Conservation (phyloP, 2,329 filamentous ascomycete species). For the Hymenoscyphus linearis region DNA sequence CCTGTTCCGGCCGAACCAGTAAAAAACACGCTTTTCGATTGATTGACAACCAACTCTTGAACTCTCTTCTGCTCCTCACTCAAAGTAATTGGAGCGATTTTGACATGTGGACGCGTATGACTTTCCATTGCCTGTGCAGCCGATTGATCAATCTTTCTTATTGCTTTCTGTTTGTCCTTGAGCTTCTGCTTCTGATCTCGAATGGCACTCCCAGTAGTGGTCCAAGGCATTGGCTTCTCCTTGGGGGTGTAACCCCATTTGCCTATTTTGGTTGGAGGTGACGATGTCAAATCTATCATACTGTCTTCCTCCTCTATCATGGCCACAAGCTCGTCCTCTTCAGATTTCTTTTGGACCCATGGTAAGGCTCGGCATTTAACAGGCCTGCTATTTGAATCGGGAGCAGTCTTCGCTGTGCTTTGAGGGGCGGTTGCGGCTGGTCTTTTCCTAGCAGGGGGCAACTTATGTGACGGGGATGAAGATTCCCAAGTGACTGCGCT, state of each 20-base stretch:
- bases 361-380: slow-evolving; percentile 35
- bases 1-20: slow-evolving; percentile 95
- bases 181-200: slow-evolving; percentile 76
- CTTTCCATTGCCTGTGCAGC: slow-evolving; percentile 40
- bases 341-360: slow-evolving; percentile 28
- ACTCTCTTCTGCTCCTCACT: slow-evolving; percentile 85
- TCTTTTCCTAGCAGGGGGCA: slow-evolving; percentile 24
- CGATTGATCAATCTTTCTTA: slow-evolving; percentile 37
- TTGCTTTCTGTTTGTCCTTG: slow-evolving; percentile 54
- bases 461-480: slow-evolving; percentile 42
- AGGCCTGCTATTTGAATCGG: slow-evolving; percentile 26
- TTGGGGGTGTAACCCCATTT: slow-evolving; percentile 24
- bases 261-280: slow-evolving; percentile 15
- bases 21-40: slow-evolving; percentile 89
- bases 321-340: slow-evolving; percentile 27
- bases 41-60: slow-evolving; percentile 72
- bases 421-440: not conserved
- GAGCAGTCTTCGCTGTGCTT: not conserved
- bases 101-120: slow-evolving; percentile 38
- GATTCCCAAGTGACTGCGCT: slow-evolving; percentile 36
- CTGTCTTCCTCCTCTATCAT: slow-evolving; percentile 19
- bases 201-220: slow-evolving; percentile 66
- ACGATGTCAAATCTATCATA: slow-evolving; percentile 8
- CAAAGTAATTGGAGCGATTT: slow-evolving; percentile 40
- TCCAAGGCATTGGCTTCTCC: slow-evolving; percentile 53